A percentile compares a stretch with the other conserved stretches of the same genome.
These are phyloP conservation scores for Kwoniella sp. DNA, from an alignment of 768 basidiomycete species.

Conservation along the genomic window DNA sequence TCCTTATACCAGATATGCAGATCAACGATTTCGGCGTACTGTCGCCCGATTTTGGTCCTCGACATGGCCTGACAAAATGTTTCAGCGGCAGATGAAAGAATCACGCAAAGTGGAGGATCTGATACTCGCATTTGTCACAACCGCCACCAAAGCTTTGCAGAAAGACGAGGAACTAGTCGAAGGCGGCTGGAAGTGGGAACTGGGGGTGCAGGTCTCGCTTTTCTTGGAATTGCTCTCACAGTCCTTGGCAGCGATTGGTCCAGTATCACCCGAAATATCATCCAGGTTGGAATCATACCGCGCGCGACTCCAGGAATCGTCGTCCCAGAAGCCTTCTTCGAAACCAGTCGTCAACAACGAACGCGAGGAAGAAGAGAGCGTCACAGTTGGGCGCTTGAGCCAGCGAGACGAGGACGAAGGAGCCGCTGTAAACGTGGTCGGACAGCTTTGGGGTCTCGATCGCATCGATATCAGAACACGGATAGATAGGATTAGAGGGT, in stretches of 20 bases:
- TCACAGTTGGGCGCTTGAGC: background rate
- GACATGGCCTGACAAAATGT: constrained; percentile 79
- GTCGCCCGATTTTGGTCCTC: constrained; percentile 86
- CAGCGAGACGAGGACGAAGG: constrained; percentile 13
- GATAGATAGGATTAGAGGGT: background rate
- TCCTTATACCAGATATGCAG: constrained; percentile 69
- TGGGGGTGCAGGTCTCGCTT: constrained; percentile 86
- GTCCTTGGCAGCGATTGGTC: constrained; percentile 69
- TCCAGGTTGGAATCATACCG: constrained; percentile 79
- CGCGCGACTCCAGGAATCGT: constrained; percentile 64
- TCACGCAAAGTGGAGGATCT: constrained; percentile 97
- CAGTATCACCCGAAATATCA: constrained; percentile 80
- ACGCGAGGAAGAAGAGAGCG: background rate
- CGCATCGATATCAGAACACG: constrained; percentile 18
- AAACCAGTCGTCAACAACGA: background rate
- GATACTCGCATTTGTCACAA: constrained; percentile 91
- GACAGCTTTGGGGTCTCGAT: constrained; percentile 22
- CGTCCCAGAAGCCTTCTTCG: background rate
- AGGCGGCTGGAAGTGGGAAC: constrained; percentile 89
- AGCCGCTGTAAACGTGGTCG: constrained; percentile 21
- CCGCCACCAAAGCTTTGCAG: constrained; percentile 81
- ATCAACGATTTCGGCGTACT: constrained; percentile 83
- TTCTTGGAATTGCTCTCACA: constrained; percentile 87
- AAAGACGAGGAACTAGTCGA: constrained; percentile 81
- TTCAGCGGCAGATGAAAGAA: constrained; percentile 89